Evolutionary conservation across 495 filamentous ascomycete genomes (phyloP).

Genomic region (Daldinia caldariorum): DNA sequence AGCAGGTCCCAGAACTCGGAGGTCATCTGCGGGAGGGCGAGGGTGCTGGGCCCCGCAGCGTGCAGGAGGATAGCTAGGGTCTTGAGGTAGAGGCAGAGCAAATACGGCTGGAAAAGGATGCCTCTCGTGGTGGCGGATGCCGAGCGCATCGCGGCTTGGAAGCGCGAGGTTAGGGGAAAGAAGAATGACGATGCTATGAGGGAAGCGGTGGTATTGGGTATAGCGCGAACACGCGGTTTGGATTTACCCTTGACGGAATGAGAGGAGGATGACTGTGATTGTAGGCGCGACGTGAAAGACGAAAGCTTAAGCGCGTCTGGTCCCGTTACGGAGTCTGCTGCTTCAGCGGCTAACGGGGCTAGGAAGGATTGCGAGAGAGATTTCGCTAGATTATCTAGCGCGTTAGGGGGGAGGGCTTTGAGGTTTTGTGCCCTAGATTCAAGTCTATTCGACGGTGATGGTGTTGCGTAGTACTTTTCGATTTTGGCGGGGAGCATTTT

Average conservation of each 20-base stretch:
- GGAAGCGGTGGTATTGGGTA: conserved; percentile 77
- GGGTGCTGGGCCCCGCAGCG: conserved; percentile 69
- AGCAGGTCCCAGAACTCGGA: conserved; percentile 75
- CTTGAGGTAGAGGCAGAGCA: conserved; percentile 70
- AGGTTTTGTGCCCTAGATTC: conserved; percentile 44
- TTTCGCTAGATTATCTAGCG: conserved; percentile 68
- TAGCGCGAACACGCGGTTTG: conserved; percentile 69
- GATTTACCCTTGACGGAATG: conserved; percentile 32
- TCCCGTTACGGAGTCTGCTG: conserved; percentile 75
- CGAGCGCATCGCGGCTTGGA: conserved; percentile 62
- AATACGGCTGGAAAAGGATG: conserved; percentile 66
- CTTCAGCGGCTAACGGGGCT: conserved; percentile 77
- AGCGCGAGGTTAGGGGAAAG: conserved; percentile 73
- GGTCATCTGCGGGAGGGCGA: conserved; percentile 72
- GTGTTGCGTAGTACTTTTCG: conserved; percentile 58
- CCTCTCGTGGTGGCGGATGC: conserved; percentile 53
- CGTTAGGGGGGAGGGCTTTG: conserved; percentile 63
- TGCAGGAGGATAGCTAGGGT: conserved; percentile 73
- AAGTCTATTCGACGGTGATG: conserved; percentile 27
- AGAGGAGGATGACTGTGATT: conserved; percentile 29
- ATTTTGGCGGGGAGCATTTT: conserved; percentile 72
- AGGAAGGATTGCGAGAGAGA: conserved; percentile 75
- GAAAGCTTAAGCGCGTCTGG: conserved; percentile 83
- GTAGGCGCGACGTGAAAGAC: conserved; percentile 56
- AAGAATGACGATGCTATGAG: conserved; percentile 83